A percentile compares a stretch with the other conserved stretches of the same genome.
phyloP scores from a whole-genome alignment of 1,284 basidiomycete genomes.

The Inonotus hispidus region DNA sequence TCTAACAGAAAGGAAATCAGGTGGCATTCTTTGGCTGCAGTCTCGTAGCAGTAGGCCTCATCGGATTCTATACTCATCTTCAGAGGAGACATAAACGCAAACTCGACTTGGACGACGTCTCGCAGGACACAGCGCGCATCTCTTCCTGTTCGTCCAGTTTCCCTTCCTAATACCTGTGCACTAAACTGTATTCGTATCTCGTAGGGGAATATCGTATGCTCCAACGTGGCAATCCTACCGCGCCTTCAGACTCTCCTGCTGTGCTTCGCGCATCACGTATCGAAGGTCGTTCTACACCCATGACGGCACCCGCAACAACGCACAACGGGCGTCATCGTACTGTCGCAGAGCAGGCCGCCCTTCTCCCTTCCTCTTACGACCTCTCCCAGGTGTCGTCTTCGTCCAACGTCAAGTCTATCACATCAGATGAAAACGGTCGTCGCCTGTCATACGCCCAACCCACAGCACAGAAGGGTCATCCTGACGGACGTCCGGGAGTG shows the following conservation, averaged over 20 bases:
- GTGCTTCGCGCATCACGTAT: background rate
- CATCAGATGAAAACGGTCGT: background rate
- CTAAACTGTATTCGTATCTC: background rate
- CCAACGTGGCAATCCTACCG: background rate
- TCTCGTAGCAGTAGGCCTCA: slow-evolving; percentile 16
- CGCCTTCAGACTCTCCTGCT: background rate
- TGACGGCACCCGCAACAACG: background rate
- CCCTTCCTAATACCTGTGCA: background rate
- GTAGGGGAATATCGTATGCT: slow-evolving; percentile 11
- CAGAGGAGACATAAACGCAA: slow-evolving; percentile 19
- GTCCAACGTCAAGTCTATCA: background rate
- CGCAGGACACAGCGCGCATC: slow-evolving; percentile 11
- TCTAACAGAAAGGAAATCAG: slow-evolving; percentile 11
- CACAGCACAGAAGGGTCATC: slow-evolving; percentile 1
- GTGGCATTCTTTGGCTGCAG: slow-evolving; percentile 17
- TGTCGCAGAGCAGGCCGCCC: background rate
- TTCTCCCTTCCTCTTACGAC: background rate
- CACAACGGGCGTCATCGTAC: slow-evolving; percentile 9
- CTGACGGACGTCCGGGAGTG: slow-evolving; percentile 1
- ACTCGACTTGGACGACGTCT: slow-evolving; percentile 15
- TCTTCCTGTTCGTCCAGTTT: slow-evolving; percentile 19
- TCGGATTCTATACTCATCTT: slow-evolving; percentile 17
- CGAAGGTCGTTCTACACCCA: background rate
- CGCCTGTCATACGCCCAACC: background rate
- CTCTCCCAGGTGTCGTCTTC: too few species aligned